phyloP scores from a whole-genome alignment of 176 grass and related monocot genomes.

The Leersia perrieri region DNA sequence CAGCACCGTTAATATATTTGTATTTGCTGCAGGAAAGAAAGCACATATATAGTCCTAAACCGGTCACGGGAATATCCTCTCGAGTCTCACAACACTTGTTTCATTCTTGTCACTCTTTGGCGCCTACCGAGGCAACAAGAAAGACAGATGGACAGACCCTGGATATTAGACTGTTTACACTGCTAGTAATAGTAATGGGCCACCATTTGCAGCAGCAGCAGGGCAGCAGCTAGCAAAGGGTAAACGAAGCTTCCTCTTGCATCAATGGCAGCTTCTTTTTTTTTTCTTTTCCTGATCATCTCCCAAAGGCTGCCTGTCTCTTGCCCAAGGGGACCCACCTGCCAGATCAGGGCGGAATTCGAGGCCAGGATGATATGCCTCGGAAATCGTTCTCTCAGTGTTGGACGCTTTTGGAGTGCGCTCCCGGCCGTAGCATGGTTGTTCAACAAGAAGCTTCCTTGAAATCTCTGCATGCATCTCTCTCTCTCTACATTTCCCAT shows the following conservation, averaged over 20 bases:
- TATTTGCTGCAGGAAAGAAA: neutral
- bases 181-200: neutral
- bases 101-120: neutral
- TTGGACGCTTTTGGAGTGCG: conserved; percentile 43
- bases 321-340: conserved; percentile 32
- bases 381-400: conserved; percentile 15
- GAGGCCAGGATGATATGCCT: conserved; percentile 72
- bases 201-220: neutral
- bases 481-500: conserved; percentile 34
- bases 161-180: too few species aligned
- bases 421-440: conserved; percentile 1
- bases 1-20: neutral
- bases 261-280: conserved; percentile 8
- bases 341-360: conserved; percentile 22
- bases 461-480: conserved; percentile 34
- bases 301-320: conserved; percentile 35
- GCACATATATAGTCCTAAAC: neutral
- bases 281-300: neutral
- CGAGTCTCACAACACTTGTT: too few species aligned
- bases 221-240: neutral
- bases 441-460: conserved; percentile 70
- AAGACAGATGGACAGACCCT: too few species aligned
- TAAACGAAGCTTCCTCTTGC: conserved; percentile 54
- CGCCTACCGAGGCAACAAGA: too few species aligned
- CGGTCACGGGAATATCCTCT: neutral